Conservation (phyloP, 495 filamentous ascomycete species). For the Trichoderma orchidacearum region DNA sequence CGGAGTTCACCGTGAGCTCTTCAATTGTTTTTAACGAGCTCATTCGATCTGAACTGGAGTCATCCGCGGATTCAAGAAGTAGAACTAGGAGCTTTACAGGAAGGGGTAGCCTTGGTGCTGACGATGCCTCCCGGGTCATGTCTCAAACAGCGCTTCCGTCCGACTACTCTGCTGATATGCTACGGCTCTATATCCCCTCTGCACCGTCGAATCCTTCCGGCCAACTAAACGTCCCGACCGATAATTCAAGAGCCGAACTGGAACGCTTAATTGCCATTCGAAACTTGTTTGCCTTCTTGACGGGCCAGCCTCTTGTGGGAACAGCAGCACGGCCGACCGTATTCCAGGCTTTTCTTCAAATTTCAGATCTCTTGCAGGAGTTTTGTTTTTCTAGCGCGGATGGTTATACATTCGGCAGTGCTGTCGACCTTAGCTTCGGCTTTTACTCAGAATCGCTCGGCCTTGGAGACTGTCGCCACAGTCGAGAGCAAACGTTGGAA, state of each 20-base stretch:
- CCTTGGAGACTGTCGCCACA: slow-evolving; percentile 67
- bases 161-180: slow-evolving; percentile 31
- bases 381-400: slow-evolving; percentile 74
- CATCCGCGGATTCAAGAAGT: slow-evolving; percentile 22
- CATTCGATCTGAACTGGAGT: slow-evolving; percentile 46
- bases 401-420: slow-evolving; percentile 70
- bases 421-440: slow-evolving; percentile 57
- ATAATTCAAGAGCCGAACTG: slow-evolving; percentile 41
- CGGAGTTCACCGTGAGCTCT: slow-evolving; percentile 55
- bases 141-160: slow-evolving; percentile 15
- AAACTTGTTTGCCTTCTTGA: slow-evolving; percentile 84
- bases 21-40: slow-evolving; percentile 56
- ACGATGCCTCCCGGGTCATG: slow-evolving; percentile 28
- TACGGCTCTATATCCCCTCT: slow-evolving; percentile 56
- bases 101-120: slow-evolving; percentile 20
- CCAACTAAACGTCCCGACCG: slow-evolving; percentile 19
- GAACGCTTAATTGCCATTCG: slow-evolving; percentile 62
- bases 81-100: slow-evolving; percentile 25
- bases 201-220: slow-evolving; percentile 13
- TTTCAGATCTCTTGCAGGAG: slow-evolving; percentile 52
- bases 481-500: slow-evolving; percentile 83
- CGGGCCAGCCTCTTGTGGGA: slow-evolving; percentile 66
- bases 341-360: slow-evolving; percentile 61
- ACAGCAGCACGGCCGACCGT: slow-evolving; percentile 51
- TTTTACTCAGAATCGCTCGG: slow-evolving; percentile 61